Evolutionary conservation across 192 early-diverging fungal genomes (phyloP), one percentile per base, ranked within the genome.

Genomic region (Nowakowskiella sp.): DNA sequence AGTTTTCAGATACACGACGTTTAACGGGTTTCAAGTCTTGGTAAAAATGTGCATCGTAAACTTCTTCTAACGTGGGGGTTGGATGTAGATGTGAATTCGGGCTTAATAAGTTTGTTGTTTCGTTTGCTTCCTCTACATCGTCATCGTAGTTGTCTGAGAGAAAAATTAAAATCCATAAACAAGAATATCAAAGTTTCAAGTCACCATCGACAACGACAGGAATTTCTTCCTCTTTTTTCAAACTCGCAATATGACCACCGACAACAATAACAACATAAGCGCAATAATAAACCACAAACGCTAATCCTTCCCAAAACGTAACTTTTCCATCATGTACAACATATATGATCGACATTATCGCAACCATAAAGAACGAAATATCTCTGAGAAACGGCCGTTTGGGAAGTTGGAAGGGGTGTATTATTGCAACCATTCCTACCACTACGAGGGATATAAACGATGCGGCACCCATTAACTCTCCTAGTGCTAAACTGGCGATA

Each of bases 401-500:
- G n/a, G 64, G 64, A 25, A 72, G 50, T 56, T 73, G 72, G 53
- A 88, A 91, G 21, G 92, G 91, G 7, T 75, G 72, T 22, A 90
- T 72, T 4, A 91, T 71, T 3, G 87, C 84, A 55, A 94, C 88
- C 0, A 80, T 77, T 31, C 91, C 89, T 6, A 89, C 78, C 22
- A 95, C 88, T 1, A 94, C 76, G 22, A 90, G 71, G 2, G 82
- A 75, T 44, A 94, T 86, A 64, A 93, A 97, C 30, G 83, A 72
- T 0, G 85, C 82, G 22, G 85, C 86, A 45, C 92, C 94, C 22
- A 94, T 76, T n/a, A 97, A 77, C 61, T 95, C 90, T 16, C 94
- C 91, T 10, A 97, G 67, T 2, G 91, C 92, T 32, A 94, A 57
- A 0, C 83, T 85, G 43, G 31, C 53, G 42, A 30, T 36, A 44